Percentiles rank a stretch among this genome's conserved stretches.
These are phyloP conservation scores for Baudoinia panamericana DNA, from an alignment of 495 filamentous ascomycete species.

Conservation along the genomic window DNA sequence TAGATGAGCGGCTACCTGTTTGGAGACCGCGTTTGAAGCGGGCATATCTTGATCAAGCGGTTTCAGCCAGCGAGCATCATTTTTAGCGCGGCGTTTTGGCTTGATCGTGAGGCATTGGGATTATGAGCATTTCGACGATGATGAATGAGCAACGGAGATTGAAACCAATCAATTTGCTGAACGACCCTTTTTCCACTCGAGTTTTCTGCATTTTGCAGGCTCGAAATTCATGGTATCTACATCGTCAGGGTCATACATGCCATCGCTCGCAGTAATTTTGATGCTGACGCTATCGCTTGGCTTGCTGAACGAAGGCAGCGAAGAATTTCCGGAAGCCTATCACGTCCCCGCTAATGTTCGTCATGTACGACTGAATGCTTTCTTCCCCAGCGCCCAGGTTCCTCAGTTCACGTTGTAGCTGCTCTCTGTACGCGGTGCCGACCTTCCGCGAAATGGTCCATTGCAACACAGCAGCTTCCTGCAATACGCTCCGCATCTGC, in stretches of 20 bases:
- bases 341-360: conserved; percentile 20
- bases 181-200: too few species aligned
- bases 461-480: conserved; percentile 72
- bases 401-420: conserved; percentile 43
- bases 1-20: background rate
- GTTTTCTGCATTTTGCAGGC: too few species aligned
- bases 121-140: conserved; percentile 1
- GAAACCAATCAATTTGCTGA: too few species aligned
- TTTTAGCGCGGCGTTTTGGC: conserved; percentile 2
- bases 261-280: too few species aligned
- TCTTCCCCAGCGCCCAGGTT: conserved; percentile 31
- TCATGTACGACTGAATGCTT: conserved; percentile 10
- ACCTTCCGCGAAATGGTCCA: conserved; percentile 79
- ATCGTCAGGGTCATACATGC: too few species aligned
- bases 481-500: conserved; percentile 68
- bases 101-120: background rate
- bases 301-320: conserved; percentile 24
- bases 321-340: conserved; percentile 29
- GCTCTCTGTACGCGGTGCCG: conserved; percentile 47
- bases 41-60: background rate
- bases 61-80: background rate
- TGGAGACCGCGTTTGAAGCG: background rate
- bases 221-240: too few species aligned
- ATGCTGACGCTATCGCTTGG: too few species aligned
- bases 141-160: too few species aligned